Evolutionary conservation across 1,139 yeast genomes (phyloP), one percentile per base, ranked within the genome.

Genomic region (Ashbya aceris): DNA sequence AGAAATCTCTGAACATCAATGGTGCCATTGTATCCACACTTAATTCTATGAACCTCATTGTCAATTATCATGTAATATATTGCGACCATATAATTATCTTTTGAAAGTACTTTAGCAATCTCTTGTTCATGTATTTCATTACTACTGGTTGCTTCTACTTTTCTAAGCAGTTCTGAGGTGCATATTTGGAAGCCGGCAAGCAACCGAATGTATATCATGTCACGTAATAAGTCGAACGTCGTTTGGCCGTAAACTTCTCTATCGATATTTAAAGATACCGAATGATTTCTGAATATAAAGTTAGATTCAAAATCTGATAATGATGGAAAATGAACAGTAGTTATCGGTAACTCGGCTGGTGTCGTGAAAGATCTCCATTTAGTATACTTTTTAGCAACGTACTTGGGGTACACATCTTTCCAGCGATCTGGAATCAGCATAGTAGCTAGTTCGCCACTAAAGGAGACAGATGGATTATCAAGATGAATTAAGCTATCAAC

Each of bases 291-390:
- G 47, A 73, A 70, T 0, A 79, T 76, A 56, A 77, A 82, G 41
- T 78, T 74, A 2, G 69, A 66, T 40, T 77, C 74, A 52, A 89
- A 77, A 47, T 84, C 91, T 7, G 70, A 67, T 4, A 70, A 65
- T 0, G 79, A 64, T 0, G 97, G 97, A 54, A 89, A 86, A 7
- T 80, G 70, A 1, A 83, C 76, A 0, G 94, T 79, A 1, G 85
- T 78, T 0, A 83, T 68, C 0, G 99, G 99, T 20, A 93, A 66
- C 3, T 95, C 81, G 0, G 97, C 97, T 0, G 99, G 99, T 0
- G 96, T 78, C 30, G 86, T 83, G 43, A 93, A 70, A 0, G 97
- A 89, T 45, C 85, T 74, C 98, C 98, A 93, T 57, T 89, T 89
- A 36, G 89, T 81, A n/a, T 65, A 69, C 50, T 78, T 74, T 37